A percentile compares a stretch with the other conserved stretches of the same genome.
These are phyloP conservation scores for Coemansia aciculifera DNA, from an alignment of 192 early-diverging fungal species.

Conservation along the genomic window DNA sequence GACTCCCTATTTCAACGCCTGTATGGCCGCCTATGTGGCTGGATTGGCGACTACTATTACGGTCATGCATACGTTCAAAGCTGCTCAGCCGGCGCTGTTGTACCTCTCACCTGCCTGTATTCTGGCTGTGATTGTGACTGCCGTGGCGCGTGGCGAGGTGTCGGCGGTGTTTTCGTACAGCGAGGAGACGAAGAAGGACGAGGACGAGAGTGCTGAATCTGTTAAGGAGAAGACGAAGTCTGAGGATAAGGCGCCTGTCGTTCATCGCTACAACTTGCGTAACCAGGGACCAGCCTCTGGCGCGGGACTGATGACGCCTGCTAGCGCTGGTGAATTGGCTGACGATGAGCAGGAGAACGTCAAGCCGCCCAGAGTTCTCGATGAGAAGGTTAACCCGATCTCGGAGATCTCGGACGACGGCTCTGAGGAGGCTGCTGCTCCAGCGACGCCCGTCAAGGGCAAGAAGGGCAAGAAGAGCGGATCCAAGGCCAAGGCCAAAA, in stretches of 20 bases:
- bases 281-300: slow-evolving; percentile 13
- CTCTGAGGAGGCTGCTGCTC: slow-evolving; percentile 5
- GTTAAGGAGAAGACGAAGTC: slow-evolving; percentile 38
- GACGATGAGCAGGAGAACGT: slow-evolving; percentile 50
- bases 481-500: slow-evolving; percentile 21
- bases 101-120: slow-evolving; percentile 98
- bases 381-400: slow-evolving; percentile 27
- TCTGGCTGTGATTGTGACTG: slow-evolving; percentile 72
- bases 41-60: slow-evolving; percentile 87
- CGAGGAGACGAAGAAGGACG: slow-evolving; percentile 59
- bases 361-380: slow-evolving; percentile 15
- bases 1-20: slow-evolving; percentile 87
- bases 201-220: slow-evolving; percentile 35
- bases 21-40: slow-evolving; percentile 74
- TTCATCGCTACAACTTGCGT: slow-evolving; percentile 40
- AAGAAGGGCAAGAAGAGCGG: slow-evolving; percentile 19
- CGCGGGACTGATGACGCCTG: slow-evolving; percentile 10
- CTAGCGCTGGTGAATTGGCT: slow-evolving; percentile 42
- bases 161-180: slow-evolving; percentile 64
- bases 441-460: slow-evolving; percentile 8
- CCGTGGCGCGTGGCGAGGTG: slow-evolving; percentile 66
- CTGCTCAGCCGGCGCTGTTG: slow-evolving; percentile 94
- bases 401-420: slow-evolving; percentile 3
- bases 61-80: slow-evolving; percentile 95
- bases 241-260: slow-evolving; percentile 17